phyloP scores from a whole-genome alignment of 2,329 filamentous ascomycete genomes.

The Colletotrichum gigasporum region DNA sequence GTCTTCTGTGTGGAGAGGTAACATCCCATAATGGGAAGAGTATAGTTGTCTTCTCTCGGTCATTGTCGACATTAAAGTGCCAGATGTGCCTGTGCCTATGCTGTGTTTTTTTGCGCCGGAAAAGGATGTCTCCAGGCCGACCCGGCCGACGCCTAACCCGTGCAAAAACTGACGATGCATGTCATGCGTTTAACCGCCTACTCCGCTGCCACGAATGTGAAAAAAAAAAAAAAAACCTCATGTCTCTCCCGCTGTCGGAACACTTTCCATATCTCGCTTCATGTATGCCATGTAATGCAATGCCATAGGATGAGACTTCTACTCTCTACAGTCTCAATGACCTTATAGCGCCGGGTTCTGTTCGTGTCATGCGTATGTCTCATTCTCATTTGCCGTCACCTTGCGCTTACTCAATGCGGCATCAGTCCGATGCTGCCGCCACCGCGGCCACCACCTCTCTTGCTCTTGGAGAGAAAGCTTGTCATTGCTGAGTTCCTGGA shows the following conservation, averaged over 20 bases:
- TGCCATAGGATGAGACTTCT: neutral
- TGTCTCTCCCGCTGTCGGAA: no score
- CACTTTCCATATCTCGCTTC: neutral
- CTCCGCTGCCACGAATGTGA: neutral
- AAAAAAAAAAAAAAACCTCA: neutral
- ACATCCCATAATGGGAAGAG: neutral
- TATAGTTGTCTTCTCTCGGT: no score
- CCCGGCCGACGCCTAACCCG: slow-evolving; percentile 5
- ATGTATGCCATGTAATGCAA: neutral
- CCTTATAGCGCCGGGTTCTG: neutral
- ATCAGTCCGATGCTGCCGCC: slow-evolving; percentile 47
- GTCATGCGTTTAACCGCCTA: neutral
- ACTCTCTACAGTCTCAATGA: neutral
- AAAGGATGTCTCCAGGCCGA: neutral
- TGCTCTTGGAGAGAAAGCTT: slow-evolving; percentile 39
- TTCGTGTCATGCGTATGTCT: neutral
- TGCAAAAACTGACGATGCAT: slow-evolving; percentile 9
- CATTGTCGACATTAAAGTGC: slow-evolving; percentile 10
- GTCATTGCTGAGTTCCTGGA: slow-evolving; percentile 19
- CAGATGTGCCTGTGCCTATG: neutral
- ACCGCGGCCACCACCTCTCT: slow-evolving; percentile 20
- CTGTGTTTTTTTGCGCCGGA: no score
- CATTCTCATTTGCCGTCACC: neutral
- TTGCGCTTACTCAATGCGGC: slow-evolving; percentile 43
- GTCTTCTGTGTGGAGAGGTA: neutral